phyloP scores from a whole-genome alignment of 805 yeast genomes.

The Yamadazyma takamatsuzukensis region DNA sequence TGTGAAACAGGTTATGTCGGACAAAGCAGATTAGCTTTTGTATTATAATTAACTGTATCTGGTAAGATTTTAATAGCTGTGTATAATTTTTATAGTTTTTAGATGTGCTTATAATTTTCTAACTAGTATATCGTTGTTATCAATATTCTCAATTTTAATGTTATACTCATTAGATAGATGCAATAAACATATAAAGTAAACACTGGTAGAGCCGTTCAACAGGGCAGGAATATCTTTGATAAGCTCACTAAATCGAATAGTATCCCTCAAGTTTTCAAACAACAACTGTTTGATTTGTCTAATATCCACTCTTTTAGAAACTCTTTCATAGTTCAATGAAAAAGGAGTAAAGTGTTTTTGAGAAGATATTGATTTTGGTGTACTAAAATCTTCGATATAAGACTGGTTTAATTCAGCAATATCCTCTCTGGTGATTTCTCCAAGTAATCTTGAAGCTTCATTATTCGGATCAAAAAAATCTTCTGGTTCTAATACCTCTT shows the following conservation, averaged over 20 bases:
- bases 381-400: conserved; percentile 1
- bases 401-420: conserved; percentile 2
- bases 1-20: conserved; percentile 74
- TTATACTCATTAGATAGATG: conserved; percentile 5
- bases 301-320: conserved; percentile 1
- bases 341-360: background rate
- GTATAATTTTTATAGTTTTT: conserved; percentile 1
- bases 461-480: background rate
- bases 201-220: conserved; percentile 1
- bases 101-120: background rate
- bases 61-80: background rate
- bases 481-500: background rate
- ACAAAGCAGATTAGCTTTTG: conserved; percentile 23
- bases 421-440: conserved; percentile 4
- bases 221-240: conserved; percentile 3
- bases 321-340: conserved; percentile 1
- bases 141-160: no score
- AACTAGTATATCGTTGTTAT: background rate
- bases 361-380: background rate
- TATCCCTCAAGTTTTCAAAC: conserved; percentile 14
- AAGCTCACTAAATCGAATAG: conserved; percentile 12
- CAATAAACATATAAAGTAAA: background rate
- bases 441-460: conserved; percentile 2
- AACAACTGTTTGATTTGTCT: background rate
- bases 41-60: background rate